Evolutionary conservation across 2,329 filamentous ascomycete species (phyloP).

Genomic region (Monilinia fructicola): DNA sequence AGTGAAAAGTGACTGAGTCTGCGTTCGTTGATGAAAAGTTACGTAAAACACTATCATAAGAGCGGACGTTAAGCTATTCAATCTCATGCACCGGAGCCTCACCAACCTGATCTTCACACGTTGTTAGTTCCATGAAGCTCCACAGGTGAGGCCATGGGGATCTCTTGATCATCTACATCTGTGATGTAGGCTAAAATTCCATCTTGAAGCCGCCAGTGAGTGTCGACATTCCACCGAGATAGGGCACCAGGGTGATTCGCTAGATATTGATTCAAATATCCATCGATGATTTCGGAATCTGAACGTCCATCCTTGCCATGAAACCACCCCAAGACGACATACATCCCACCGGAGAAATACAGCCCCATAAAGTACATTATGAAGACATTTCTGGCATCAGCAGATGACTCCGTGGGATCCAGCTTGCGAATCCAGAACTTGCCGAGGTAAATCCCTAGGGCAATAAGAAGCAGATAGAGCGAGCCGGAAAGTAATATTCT

Average conservation of each 20-base stretch:
- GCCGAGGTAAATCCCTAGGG: slow-evolving; percentile 1
- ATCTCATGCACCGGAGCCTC: too few species aligned
- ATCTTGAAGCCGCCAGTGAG: too few species aligned
- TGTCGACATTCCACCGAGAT: background rate
- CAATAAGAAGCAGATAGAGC: background rate
- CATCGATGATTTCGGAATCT: background rate
- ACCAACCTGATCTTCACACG: too few species aligned
- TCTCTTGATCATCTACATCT: too few species aligned
- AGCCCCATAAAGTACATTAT: background rate
- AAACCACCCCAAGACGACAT: background rate
- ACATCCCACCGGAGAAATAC: background rate
- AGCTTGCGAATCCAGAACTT: background rate
- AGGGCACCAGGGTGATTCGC: background rate
- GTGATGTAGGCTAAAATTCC: too few species aligned
- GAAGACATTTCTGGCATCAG: slow-evolving; percentile 8
- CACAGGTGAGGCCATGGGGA: too few species aligned
- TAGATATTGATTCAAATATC: background rate
- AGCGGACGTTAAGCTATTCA: too few species aligned
- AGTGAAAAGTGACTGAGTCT: too few species aligned
- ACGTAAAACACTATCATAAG: too few species aligned
- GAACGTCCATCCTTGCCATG: background rate
- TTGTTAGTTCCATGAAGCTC: too few species aligned
- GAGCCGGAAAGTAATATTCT: background rate
- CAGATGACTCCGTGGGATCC: background rate
- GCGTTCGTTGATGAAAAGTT: too few species aligned